A percentile compares a stretch with the other conserved stretches of the same genome.
Evolutionary conservation across 1,284 basidiomycete genomes (phyloP).

Genomic region (Pseudozyma sp.): DNA sequence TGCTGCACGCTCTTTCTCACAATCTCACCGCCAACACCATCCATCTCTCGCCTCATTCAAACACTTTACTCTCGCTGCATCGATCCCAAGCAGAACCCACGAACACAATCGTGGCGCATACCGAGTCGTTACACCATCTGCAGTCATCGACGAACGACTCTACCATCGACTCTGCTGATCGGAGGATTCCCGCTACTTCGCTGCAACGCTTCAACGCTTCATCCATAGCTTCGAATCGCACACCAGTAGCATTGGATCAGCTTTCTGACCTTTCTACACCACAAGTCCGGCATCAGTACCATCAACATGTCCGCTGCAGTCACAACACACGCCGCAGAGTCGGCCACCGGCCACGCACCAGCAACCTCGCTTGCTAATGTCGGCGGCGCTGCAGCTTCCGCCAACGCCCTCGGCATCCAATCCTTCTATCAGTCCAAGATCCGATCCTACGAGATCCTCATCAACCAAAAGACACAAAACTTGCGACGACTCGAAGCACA

Average conservation of each 20-base stretch:
- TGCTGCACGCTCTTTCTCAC: neutral
- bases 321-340: conserved; percentile 34
- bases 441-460: conserved; percentile 87
- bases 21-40: neutral
- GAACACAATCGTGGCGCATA: neutral
- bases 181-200: too few species aligned
- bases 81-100: neutral
- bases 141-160: too few species aligned
- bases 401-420: conserved; percentile 69
- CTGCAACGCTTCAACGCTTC: too few species aligned
- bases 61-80: neutral
- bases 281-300: neutral
- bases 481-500: conserved; percentile 94
- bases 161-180: too few species aligned
- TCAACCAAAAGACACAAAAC: conserved; percentile 97
- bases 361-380: conserved; percentile 33
- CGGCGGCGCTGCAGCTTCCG: conserved; percentile 45
- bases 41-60: neutral
- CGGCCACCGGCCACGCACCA: conserved; percentile 10
- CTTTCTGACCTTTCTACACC: neutral
- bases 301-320: conserved; percentile 42
- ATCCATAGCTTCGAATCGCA: too few species aligned
- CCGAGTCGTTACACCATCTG: neutral
- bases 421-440: conserved; percentile 97
- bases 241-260: too few species aligned